These are phyloP conservation scores for Lupinus albus DNA, from an alignment of 306 rosid species.

Conservation along the genomic window DNA sequence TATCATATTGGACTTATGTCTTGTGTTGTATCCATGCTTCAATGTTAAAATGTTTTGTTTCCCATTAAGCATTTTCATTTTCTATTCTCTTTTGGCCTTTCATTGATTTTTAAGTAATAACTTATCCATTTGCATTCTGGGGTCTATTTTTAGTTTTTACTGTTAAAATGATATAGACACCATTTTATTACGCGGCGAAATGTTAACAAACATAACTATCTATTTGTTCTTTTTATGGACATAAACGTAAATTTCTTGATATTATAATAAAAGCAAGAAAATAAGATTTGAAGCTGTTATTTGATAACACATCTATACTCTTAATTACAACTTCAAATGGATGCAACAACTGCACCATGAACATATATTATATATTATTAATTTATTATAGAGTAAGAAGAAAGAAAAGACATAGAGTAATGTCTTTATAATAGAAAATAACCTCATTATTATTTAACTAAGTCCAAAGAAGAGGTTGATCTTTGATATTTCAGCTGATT, in stretches of 20 bases:
- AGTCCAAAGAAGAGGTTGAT: conserved; percentile 47
- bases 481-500: conserved; percentile 53
- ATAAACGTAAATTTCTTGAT: conserved; percentile 21
- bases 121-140: conserved; percentile 5
- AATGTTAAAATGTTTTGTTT: too few species aligned
- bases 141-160: conserved; percentile 15
- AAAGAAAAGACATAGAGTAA: conserved; percentile 32
- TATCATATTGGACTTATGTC: too few species aligned
- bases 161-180: conserved; percentile 40
- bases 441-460: conserved; percentile 51
- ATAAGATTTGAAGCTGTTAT: conserved; percentile 43
- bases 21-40: too few species aligned
- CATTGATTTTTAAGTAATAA: not conserved
- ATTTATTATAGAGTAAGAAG: conserved; percentile 27
- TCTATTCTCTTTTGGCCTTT: not conserved
- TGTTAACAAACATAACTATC: conserved; percentile 33
- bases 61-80: too few species aligned
- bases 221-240: conserved; percentile 27
- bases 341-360: conserved; percentile 37
- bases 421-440: conserved; percentile 33
- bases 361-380: not conserved
- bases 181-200: conserved; percentile 63
- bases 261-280: conserved; percentile 18
- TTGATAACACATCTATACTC: conserved; percentile 36
- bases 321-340: conserved; percentile 39